Evolutionary conservation across 495 filamentous ascomycete genomes (phyloP).

Genomic region (Stereocaulon alpinum): DNA sequence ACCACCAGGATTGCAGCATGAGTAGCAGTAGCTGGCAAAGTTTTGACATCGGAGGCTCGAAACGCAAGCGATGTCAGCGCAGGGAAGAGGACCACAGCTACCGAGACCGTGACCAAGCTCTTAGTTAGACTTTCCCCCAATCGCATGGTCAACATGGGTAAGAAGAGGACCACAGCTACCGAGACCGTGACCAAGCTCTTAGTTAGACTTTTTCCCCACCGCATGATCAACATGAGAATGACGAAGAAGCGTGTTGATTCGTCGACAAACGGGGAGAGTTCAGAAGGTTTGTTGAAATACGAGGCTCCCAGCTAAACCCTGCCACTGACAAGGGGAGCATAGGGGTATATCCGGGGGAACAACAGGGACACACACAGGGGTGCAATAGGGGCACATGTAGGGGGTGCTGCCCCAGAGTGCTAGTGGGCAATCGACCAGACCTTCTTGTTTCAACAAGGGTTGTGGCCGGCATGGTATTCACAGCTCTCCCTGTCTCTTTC

Average conservation of each 20-base stretch:
- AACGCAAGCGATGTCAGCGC: not conserved
- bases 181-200: slow-evolving; percentile 4
- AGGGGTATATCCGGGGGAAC: too few species aligned
- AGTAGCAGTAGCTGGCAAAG: not conserved
- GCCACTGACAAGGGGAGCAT: too few species aligned
- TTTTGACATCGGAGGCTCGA: slow-evolving; percentile 1
- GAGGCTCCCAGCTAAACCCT: too few species aligned
- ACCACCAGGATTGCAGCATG: slow-evolving; percentile 11
- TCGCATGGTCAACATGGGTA: slow-evolving; percentile 13
- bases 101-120: slow-evolving; percentile 1
- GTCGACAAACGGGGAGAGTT: not conserved
- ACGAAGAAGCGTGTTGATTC: slow-evolving; percentile 1
- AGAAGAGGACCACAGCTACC: slow-evolving; percentile 1
- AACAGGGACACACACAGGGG: too few species aligned
- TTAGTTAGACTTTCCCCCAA: not conserved
- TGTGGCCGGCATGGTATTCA: not conserved
- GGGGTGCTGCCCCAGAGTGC: too few species aligned
- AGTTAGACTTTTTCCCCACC: not conserved
- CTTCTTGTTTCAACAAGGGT: too few species aligned
- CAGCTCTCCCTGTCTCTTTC: too few species aligned
- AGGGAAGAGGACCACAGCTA: slow-evolving; percentile 4
- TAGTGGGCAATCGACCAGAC: too few species aligned
- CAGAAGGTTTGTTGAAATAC: not conserved
- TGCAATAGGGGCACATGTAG: too few species aligned
- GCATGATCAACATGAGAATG: slow-evolving; percentile 13